Base-by-base conservation (phyloP, 2,329 filamentous ascomycete species). In the Nectriaceae sp. region DNA sequence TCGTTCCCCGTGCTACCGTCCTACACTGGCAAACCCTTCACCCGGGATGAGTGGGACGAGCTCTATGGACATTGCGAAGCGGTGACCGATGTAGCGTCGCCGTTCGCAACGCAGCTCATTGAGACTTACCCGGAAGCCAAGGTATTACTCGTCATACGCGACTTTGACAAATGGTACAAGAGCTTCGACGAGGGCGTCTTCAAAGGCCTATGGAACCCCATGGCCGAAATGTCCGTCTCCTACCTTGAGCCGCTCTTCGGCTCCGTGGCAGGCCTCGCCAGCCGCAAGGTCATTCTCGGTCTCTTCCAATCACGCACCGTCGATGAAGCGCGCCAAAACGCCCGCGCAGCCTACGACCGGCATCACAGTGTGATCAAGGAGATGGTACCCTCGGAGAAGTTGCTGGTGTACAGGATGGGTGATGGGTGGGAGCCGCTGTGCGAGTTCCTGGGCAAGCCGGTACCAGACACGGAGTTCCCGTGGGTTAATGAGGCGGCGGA, bases 401-500 rank as follows among this genome's bases (percentile, higher is more conserved):
- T 71, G 18, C 44, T 72, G 5, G 58, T 67, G 42, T 73, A 65
- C 47, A 49, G 49, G 1, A 43, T 71, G 38, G 60, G 54, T 1
- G 57, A 67, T 2, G 71, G 71, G 1, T 72, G 70, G 68, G 64
- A 26, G 15, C 68, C 70, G 3, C 54, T 73, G 6, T 72, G 70
- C 42, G 48, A 59, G 21, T 72, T 73, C 39, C 44, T 73, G 13
- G 69, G 42, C 0, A 67, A 65, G 36, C 52, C 59, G 1, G 50
- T 67, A 11, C 71, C 70, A 0, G 56, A 60, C 3, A 52, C 48
- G 2, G 53, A 60, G 31, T 71, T 70, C 31, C 68, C 67, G 0
- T 57, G 57, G 47, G 55, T 66, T 1, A 70, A 71, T 13, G 65
- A 69, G 47, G 53, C 57, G 6, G 57, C 54, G 2, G 59, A 56